phyloP scores from a whole-genome alignment of 495 filamentous ascomycete species.

The Trichoderma reesei region DNA sequence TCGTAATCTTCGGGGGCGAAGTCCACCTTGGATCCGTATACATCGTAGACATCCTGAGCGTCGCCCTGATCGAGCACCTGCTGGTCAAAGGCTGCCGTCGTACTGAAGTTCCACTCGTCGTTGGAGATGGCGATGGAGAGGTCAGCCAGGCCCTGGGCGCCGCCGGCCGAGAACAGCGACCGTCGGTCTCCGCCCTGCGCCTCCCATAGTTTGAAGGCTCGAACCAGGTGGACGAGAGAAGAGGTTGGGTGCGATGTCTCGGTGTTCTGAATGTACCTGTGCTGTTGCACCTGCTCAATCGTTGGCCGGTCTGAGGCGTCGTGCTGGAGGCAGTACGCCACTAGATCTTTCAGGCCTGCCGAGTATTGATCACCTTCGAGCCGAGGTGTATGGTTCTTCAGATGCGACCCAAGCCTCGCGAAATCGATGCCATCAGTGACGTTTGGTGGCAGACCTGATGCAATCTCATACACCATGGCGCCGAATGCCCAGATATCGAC shows the following conservation, averaged over 20 bases:
- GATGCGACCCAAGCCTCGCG: slow-evolving; percentile 47
- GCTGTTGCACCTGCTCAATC: slow-evolving; percentile 53
- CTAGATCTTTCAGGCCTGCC: slow-evolving; percentile 61
- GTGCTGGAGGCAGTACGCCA: slow-evolving; percentile 69
- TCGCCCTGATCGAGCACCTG: slow-evolving; percentile 36
- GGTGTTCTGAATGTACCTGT: slow-evolving; percentile 54
- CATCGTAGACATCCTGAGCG: slow-evolving; percentile 40
- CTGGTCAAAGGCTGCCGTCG: slow-evolving; percentile 73
- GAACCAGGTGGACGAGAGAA: slow-evolving; percentile 61
- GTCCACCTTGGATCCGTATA: slow-evolving; percentile 39
- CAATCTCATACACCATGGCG: slow-evolving; percentile 83
- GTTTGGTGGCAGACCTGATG: slow-evolving; percentile 75
- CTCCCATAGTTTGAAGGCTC: slow-evolving; percentile 80
- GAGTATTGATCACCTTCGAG: slow-evolving; percentile 72
- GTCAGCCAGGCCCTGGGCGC: slow-evolving; percentile 51
- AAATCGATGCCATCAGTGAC: slow-evolving; percentile 40
- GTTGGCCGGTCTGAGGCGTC: slow-evolving; percentile 66
- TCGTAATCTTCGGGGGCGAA: slow-evolving; percentile 32
- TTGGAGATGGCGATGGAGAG: slow-evolving; percentile 31
- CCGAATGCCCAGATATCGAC: slow-evolving; percentile 96
- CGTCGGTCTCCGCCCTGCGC: slow-evolving; percentile 69
- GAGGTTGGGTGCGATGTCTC: slow-evolving; percentile 57
- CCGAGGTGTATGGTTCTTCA: slow-evolving; percentile 53
- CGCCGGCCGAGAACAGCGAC: slow-evolving; percentile 70
- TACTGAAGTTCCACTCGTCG: slow-evolving; percentile 90